These are phyloP conservation scores for Cladophialophora chaetospira DNA, from an alignment of 2,329 filamentous ascomycete genomes.

Conservation along the genomic window DNA sequence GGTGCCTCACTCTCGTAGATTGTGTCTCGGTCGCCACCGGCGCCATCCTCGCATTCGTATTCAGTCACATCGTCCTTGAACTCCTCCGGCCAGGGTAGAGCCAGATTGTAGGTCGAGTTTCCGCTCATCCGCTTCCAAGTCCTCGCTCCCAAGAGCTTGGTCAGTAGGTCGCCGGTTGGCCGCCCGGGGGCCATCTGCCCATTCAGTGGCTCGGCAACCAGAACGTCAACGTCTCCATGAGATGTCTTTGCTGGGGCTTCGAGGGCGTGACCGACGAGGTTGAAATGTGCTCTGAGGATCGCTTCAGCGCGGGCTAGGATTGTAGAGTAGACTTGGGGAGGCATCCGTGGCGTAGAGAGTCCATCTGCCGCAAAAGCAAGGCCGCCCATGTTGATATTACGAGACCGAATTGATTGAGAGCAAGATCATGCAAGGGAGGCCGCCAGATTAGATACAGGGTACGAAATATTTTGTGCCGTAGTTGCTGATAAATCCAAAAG, in stretches of 20 bases:
- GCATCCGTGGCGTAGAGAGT: constrained; percentile 68
- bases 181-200: not conserved
- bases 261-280: constrained; percentile 60
- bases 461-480: not conserved
- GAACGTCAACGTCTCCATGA: constrained; percentile 73
- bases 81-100: constrained; percentile 27
- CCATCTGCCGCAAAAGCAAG: constrained; percentile 56
- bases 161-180: constrained; percentile 17
- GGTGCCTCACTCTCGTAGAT: not conserved
- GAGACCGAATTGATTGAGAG: no score
- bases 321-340: constrained; percentile 56
- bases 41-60: not conserved
- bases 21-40: not conserved
- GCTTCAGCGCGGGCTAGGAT: constrained; percentile 48
- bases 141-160: constrained; percentile 18
- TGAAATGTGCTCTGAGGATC: constrained; percentile 56
- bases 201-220: constrained; percentile 56
- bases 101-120: constrained; percentile 40
- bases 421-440: no score
- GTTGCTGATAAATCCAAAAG: not conserved
- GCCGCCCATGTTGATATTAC: constrained; percentile 53
- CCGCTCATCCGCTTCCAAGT: constrained; percentile 22
- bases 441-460: not conserved
- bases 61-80: not conserved
- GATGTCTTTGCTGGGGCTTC: constrained; percentile 69